These are phyloP conservation scores for Ceratobasidium sp. DNA, from an alignment of 1,284 basidiomycete genomes.

Conservation along the genomic window DNA sequence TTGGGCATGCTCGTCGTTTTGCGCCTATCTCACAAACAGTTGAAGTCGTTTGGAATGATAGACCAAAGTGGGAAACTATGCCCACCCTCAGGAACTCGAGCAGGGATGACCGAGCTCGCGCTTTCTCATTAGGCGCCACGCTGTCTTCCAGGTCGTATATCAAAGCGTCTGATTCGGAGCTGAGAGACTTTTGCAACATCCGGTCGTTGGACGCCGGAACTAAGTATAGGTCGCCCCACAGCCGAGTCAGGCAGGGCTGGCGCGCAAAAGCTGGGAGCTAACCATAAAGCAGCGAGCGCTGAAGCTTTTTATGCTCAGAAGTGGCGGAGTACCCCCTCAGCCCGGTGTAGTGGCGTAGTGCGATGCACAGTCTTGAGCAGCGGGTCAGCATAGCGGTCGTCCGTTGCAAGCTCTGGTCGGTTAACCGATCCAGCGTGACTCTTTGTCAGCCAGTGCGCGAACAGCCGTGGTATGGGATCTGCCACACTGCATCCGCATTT, in stretches of 20 bases:
- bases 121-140: constrained; percentile 75
- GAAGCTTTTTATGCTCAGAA: constrained; percentile 2
- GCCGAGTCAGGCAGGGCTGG: not conserved
- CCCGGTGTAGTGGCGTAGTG: not conserved
- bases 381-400: not conserved
- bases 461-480: not conserved
- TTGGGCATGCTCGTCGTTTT: constrained; percentile 55
- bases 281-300: constrained; percentile 40
- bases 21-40: constrained; percentile 12
- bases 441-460: not conserved
- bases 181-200: constrained; percentile 83
- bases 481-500: not conserved
- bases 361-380: not conserved
- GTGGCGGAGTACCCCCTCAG: not conserved
- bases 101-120: constrained; percentile 68
- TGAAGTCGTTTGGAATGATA: not conserved
- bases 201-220: constrained; percentile 81
- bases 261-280: not conserved
- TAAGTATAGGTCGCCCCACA: constrained; percentile 50
- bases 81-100: constrained; percentile 67
- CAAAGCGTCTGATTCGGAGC: constrained; percentile 72
- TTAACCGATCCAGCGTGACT: not conserved
- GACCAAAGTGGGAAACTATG: not conserved
- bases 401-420: not conserved
- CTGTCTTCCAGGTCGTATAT: constrained; percentile 92